Conservation (phyloP, 768 basidiomycete species). For the Leccinum truebloodii region DNA sequence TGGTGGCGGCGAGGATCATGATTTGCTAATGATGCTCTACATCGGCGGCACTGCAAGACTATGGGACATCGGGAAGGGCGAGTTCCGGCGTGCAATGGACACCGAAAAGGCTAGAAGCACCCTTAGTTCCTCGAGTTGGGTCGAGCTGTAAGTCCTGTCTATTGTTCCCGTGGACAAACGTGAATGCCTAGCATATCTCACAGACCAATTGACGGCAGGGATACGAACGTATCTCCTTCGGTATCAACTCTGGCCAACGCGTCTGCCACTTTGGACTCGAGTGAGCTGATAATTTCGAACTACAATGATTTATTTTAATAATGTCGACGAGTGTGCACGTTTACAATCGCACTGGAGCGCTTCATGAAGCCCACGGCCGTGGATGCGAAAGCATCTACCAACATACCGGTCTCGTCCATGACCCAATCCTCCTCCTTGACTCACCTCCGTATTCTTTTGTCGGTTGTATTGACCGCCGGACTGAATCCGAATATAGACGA, state of each 20-base stretch:
- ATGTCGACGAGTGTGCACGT: slow-evolving; percentile 43
- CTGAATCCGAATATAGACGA: slow-evolving; percentile 70
- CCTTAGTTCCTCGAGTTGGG: slow-evolving; percentile 72
- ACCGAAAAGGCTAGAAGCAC: slow-evolving; percentile 76
- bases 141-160: slow-evolving; percentile 51
- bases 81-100: slow-evolving; percentile 84
- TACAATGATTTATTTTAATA: slow-evolving; percentile 18
- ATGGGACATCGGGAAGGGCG: slow-evolving; percentile 83
- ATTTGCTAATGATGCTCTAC: slow-evolving; percentile 77
- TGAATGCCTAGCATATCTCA: neutral
- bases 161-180: neutral
- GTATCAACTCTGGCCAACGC: slow-evolving; percentile 27
- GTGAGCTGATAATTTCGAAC: slow-evolving; percentile 20
- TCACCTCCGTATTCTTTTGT: slow-evolving; percentile 60
- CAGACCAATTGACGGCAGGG: slow-evolving; percentile 32
- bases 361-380: slow-evolving; percentile 51
- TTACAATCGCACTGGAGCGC: slow-evolving; percentile 51
- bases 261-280: slow-evolving; percentile 20
- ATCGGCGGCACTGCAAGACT: slow-evolving; percentile 73
- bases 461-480: slow-evolving; percentile 66
- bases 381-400: slow-evolving; percentile 53
- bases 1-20: slow-evolving; percentile 44
- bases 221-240: slow-evolving; percentile 25
- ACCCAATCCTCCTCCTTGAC: slow-evolving; percentile 45
- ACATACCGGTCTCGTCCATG: slow-evolving; percentile 40